Percentiles rank a stretch among this genome's conserved stretches.
phyloP scores from a whole-genome alignment of 371 early-diverging fungal genomes.

The Syncephalastrum contaminatum region DNA sequence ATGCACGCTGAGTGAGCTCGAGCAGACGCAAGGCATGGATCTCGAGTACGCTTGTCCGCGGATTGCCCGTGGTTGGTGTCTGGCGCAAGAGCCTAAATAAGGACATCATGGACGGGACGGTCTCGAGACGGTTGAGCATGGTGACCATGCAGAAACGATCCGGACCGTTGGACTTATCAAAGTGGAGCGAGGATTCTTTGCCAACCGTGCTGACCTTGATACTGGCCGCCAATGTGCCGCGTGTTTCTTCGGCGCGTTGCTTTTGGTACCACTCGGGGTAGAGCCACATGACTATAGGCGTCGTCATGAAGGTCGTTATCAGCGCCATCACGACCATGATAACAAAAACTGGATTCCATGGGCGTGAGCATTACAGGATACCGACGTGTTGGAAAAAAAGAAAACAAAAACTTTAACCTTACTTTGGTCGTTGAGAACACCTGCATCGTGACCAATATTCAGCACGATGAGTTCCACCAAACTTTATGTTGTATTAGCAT shows the following conservation, averaged over 20 bases:
- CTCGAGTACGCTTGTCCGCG: neutral
- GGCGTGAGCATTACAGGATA: neutral
- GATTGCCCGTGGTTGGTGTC: slow-evolving; percentile 6
- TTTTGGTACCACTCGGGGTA: slow-evolving; percentile 62
- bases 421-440: slow-evolving; percentile 71
- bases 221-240: slow-evolving; percentile 5
- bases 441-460: slow-evolving; percentile 86
- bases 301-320: slow-evolving; percentile 78
- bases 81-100: slow-evolving; percentile 59
- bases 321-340: slow-evolving; percentile 91
- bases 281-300: slow-evolving; percentile 55
- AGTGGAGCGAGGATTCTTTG: neutral
- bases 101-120: slow-evolving; percentile 74
- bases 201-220: slow-evolving; percentile 4
- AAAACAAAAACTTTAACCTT: slow-evolving; percentile 15
- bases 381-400: neutral
- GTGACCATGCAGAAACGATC: slow-evolving; percentile 44
- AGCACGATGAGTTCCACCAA: slow-evolving; percentile 93
- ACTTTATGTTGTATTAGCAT: slow-evolving; percentile 20
- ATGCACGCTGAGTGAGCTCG: slow-evolving; percentile 70
- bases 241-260: slow-evolving; percentile 19
- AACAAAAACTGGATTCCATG: slow-evolving; percentile 60
- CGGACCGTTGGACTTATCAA: neutral
- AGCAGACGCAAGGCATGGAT: slow-evolving; percentile 66
- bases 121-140: slow-evolving; percentile 62